These are phyloP conservation scores for Dacryopinax spathularia DNA, from an alignment of 768 basidiomycete species.

Conservation along the genomic window DNA sequence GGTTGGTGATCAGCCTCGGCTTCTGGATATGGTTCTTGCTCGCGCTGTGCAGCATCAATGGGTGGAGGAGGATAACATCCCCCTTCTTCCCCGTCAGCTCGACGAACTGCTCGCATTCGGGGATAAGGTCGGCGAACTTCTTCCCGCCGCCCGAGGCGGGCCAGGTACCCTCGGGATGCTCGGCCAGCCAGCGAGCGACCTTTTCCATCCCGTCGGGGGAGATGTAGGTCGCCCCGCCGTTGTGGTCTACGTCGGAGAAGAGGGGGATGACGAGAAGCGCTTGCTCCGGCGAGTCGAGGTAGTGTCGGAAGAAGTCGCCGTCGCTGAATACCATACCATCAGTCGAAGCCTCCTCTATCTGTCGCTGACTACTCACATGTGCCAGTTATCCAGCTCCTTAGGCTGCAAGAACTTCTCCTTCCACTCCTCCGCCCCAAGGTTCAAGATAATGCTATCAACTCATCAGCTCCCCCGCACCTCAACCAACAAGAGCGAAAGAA, in stretches of 20 bases:
- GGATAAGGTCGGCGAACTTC: slow-evolving; percentile 7
- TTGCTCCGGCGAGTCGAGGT: slow-evolving; percentile 52
- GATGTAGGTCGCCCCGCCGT: slow-evolving; percentile 48
- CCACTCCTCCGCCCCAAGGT: slow-evolving; percentile 37
- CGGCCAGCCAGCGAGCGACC: slow-evolving; percentile 14
- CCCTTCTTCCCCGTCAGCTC: slow-evolving; percentile 36
- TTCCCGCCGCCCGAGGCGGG: background rate
- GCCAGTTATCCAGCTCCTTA: slow-evolving; percentile 45
- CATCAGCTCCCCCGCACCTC: background rate
- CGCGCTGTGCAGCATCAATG: slow-evolving; percentile 52
- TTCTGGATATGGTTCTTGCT: slow-evolving; percentile 40
- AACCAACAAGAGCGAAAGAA: background rate
- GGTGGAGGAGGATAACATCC: slow-evolving; percentile 52
- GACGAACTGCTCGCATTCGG: slow-evolving; percentile 14
- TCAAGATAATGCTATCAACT: slow-evolving; percentile 41
- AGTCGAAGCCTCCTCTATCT: no score
- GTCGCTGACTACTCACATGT: slow-evolving; percentile 23
- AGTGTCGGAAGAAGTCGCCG: slow-evolving; percentile 19
- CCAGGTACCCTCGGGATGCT: slow-evolving; percentile 14
- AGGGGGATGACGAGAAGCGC: slow-evolving; percentile 48
- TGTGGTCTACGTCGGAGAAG: slow-evolving; percentile 40
- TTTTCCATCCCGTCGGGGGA: slow-evolving; percentile 37
- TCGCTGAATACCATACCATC: background rate
- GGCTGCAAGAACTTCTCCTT: slow-evolving; percentile 26
- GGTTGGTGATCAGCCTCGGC: slow-evolving; percentile 51